Conservation (phyloP, 257 asterid genomes). For the Anisodus acutangulus region DNA sequence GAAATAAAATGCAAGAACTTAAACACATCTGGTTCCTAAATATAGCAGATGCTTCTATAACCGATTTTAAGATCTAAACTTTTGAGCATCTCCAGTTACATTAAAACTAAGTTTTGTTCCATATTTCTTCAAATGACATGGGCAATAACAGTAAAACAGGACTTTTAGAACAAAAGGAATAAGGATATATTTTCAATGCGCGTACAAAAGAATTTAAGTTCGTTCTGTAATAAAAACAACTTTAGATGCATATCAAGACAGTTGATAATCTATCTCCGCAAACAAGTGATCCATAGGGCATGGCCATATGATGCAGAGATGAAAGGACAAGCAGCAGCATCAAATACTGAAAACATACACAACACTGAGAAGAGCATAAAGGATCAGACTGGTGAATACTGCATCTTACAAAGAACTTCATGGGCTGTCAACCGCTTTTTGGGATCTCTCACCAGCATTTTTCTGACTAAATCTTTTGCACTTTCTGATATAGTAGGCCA, state of each 20-base stretch:
- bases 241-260: not conserved
- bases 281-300: not conserved
- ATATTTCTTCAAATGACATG: constrained; percentile 8
- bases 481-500: constrained; percentile 74
- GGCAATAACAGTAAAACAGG: not conserved
- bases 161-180: not conserved
- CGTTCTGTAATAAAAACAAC: not conserved
- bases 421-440: constrained; percentile 64
- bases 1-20: not conserved
- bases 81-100: not conserved
- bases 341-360: constrained; percentile 10
- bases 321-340: not conserved
- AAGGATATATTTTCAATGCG: not conserved
- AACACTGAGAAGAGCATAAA: constrained; percentile 20
- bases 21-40: not conserved
- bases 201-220: not conserved
- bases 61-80: not conserved
- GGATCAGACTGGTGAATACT: constrained; percentile 23
- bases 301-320: not conserved
- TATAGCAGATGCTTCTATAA: not conserved
- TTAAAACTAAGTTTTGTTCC: not conserved
- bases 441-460: constrained; percentile 71
- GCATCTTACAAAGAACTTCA: constrained; percentile 71
- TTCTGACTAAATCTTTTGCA: constrained; percentile 67
- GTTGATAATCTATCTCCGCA: not conserved